Base-by-base conservation (phyloP, 768 basidiomycete species). In the Tubosaeta sp. region DNA sequence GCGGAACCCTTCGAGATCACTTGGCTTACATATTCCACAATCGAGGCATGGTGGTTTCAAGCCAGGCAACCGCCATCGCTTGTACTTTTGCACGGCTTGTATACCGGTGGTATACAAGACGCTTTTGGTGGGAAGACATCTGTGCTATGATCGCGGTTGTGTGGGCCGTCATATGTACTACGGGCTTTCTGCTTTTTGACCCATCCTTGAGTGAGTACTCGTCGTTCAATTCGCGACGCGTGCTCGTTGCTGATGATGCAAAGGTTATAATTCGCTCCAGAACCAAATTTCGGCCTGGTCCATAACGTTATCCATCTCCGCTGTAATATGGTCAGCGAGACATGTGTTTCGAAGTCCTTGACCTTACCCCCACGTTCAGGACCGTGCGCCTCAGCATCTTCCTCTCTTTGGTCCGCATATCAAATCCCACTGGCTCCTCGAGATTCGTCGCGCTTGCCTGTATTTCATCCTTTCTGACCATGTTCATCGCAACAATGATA, bases 121-220 rank as follows among this genome's bases (percentile, higher is more conserved):
- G 50, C 9, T 48, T 54, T 27, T 52, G 56, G 53, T 58, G 56
- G 56, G 56, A 58, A 16, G 56, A 54, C 26, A 19, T 22, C 10
- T 58, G 53, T 33, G 56, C 53, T 17, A 19, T 22, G 10, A 16
- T 54, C 1, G 56, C 56, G 16, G 16, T 33, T 16, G 11, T 39
- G n/a, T 50, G 29, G 32, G 27, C 44, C n/a, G 5, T 29, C 19
- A 22, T 49, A 19, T 41, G 39, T 16, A 16, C 26, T 13, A 12
- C 19, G 19, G 26, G 38, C 25, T 34, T 33, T 27, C 13, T 46
- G 32, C 45, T 46, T 16, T 32, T 27, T 31, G 43, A 44, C 17
- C 13, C 29, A 17, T 44, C 29, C 6, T 27, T 31, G 29, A n/a
- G 31, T 44, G 43, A 44, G 43, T 32, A 10, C 17, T 31, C 38